Evolutionary conservation across 2,329 filamentous ascomycete genomes (phyloP).

Genomic region (Purpureocillium lavendulum): DNA sequence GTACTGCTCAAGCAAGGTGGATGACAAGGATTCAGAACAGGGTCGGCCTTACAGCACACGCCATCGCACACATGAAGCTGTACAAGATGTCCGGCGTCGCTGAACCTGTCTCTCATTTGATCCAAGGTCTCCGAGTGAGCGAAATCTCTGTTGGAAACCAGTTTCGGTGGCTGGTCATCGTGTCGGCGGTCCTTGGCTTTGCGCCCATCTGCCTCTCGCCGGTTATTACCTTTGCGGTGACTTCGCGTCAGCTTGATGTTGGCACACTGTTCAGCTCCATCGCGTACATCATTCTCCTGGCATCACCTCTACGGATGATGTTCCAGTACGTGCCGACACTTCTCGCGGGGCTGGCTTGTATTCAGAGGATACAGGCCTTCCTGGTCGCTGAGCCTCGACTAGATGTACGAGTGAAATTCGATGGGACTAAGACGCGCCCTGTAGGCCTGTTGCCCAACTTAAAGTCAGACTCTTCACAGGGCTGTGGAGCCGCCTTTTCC

Average conservation of each 20-base stretch:
- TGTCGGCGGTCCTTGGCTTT: slow-evolving; percentile 18
- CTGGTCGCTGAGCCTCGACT: slow-evolving; percentile 20
- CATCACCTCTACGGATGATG: slow-evolving; percentile 19
- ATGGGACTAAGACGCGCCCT: neutral
- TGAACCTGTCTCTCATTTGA: neutral
- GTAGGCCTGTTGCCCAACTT: neutral
- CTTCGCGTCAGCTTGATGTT: slow-evolving; percentile 3
- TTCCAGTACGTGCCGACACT: slow-evolving; percentile 24
- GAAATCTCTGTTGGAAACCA: slow-evolving; percentile 19
- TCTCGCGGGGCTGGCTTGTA: slow-evolving; percentile 22
- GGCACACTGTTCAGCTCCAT: slow-evolving; percentile 20
- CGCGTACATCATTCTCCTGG: slow-evolving; percentile 25
- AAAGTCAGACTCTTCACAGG: neutral
- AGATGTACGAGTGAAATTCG: no score
- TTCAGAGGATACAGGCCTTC: slow-evolving; percentile 27
- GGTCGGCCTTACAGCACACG: neutral
- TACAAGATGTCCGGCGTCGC: neutral
- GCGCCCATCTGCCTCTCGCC: slow-evolving; percentile 26
- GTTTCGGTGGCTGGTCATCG: slow-evolving; percentile 16
- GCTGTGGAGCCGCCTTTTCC: neutral
- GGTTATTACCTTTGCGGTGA: slow-evolving; percentile 19
- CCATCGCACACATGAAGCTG: neutral
- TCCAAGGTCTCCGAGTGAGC: slow-evolving; percentile 12
- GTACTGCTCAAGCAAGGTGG: no score
- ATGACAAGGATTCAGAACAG: neutral